Conservation (phyloP, 2,329 filamentous ascomycete species). For the Tothia fuscella region DNA sequence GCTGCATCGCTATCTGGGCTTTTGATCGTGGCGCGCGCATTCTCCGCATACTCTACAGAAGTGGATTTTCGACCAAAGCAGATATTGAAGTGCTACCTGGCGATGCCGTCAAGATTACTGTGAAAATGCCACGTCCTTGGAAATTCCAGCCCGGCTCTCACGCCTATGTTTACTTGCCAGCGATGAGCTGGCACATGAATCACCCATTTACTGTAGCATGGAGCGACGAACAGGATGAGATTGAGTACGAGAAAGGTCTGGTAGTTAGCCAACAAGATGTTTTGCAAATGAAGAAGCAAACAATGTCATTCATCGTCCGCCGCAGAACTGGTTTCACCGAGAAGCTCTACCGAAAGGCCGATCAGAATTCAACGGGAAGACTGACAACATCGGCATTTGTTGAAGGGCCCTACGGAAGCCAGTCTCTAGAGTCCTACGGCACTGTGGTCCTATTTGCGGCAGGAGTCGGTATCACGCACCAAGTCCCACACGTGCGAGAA, state of each 20-base stretch:
- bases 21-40: conserved; percentile 44
- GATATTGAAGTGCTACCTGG: conserved; percentile 65
- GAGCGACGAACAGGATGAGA: conserved; percentile 46
- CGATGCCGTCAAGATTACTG: conserved; percentile 60
- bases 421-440: conserved; percentile 56
- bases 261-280: conserved; percentile 22
- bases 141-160: conserved; percentile 63
- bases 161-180: conserved; percentile 67
- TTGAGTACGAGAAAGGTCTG: conserved; percentile 30
- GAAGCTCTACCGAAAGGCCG: conserved; percentile 61
- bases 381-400: conserved; percentile 60
- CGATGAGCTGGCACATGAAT: conserved; percentile 59
- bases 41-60: conserved; percentile 50
- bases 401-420: conserved; percentile 68
- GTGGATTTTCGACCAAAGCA: conserved; percentile 57
- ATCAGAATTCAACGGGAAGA: conserved; percentile 37
- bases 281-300: conserved; percentile 26
- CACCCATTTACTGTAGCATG: conserved; percentile 73
- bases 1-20: conserved; percentile 54
- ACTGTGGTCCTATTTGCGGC: conserved; percentile 84
- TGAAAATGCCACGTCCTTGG: conserved; percentile 67
- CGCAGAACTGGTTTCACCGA: conserved; percentile 83
- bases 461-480: conserved; percentile 90
- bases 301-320: conserved; percentile 72
- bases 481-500: conserved; percentile 76